Conservation (phyloP, 2,329 filamentous ascomycete genomes). For the Pseudomassariella vexata region DNA sequence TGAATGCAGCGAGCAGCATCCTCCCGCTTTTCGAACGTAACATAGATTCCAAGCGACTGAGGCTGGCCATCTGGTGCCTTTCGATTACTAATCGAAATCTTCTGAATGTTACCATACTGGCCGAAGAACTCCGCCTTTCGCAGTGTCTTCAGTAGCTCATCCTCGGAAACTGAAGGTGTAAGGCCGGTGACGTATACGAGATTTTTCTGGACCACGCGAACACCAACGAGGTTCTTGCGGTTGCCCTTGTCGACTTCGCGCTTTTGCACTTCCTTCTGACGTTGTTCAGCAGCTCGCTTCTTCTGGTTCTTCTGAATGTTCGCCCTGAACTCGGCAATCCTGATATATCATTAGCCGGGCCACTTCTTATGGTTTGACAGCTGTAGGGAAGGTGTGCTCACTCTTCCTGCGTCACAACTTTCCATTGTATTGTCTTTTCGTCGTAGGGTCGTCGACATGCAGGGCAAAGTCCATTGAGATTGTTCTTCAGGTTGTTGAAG, state of each 20-base stretch:
- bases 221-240: slow-evolving; percentile 90
- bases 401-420: slow-evolving; percentile 92
- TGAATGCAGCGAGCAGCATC: slow-evolving; percentile 87
- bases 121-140: slow-evolving; percentile 92
- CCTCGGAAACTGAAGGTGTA: slow-evolving; percentile 85
- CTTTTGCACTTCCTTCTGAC: slow-evolving; percentile 93
- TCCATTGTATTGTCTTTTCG: slow-evolving; percentile 95
- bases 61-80: slow-evolving; percentile 72
- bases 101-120: slow-evolving; percentile 96
- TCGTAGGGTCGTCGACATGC: slow-evolving; percentile 94
- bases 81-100: slow-evolving; percentile 96
- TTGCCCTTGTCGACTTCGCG: slow-evolving; percentile 89
- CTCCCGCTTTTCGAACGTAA: slow-evolving; percentile 90
- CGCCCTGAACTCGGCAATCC: slow-evolving; percentile 68
- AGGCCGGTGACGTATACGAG: slow-evolving; percentile 96
- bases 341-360: slow-evolving; percentile 24
- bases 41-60: slow-evolving; percentile 91
- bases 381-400: slow-evolving; percentile 28
- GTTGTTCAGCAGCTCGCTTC: slow-evolving; percentile 73
- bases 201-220: slow-evolving; percentile 96
- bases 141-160: slow-evolving; percentile 84
- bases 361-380: too few species aligned
- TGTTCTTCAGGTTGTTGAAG: slow-evolving; percentile 98
- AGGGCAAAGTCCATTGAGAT: slow-evolving; percentile 96
- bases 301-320: slow-evolving; percentile 88